These are phyloP conservation scores for Rhizopus delemar DNA, from an alignment of 371 early-diverging fungal genomes.

Conservation along the genomic window DNA sequence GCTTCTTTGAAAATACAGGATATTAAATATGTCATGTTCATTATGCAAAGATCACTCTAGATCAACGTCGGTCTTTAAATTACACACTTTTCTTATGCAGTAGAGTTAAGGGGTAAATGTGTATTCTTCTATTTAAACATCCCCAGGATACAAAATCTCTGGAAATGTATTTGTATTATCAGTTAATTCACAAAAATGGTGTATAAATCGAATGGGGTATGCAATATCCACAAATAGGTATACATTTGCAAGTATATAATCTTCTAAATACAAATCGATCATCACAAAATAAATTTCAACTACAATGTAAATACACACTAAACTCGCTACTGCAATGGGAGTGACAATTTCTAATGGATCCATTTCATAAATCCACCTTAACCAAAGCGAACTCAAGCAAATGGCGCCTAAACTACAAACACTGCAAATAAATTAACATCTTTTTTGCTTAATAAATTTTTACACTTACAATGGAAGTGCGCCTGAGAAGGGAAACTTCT, in stretches of 20 bases:
- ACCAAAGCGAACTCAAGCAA: slow-evolving; percentile 19
- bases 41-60: too few species aligned
- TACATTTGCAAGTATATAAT: slow-evolving; percentile 46
- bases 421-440: slow-evolving; percentile 11
- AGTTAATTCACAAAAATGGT: slow-evolving; percentile 50
- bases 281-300: slow-evolving; percentile 48
- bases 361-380: slow-evolving; percentile 23
- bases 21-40: too few species aligned
- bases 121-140: neutral
- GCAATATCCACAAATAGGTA: slow-evolving; percentile 45
- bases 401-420: slow-evolving; percentile 23
- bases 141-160: slow-evolving; percentile 29
- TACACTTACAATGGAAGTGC: slow-evolving; percentile 31
- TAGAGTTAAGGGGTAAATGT: too few species aligned
- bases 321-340: slow-evolving; percentile 32
- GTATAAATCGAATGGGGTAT: slow-evolving; percentile 53
- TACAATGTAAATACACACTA: slow-evolving; percentile 38
- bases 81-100: too few species aligned
- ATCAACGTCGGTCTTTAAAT: too few species aligned
- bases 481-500: slow-evolving; percentile 22
- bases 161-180: slow-evolving; percentile 37
- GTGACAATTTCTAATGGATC: slow-evolving; percentile 35
- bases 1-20: neutral
- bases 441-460: neutral
- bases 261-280: slow-evolving; percentile 38